Evolutionary conservation across 306 rosid genomes (phyloP), one percentile per base, ranked within the genome.

Genomic region (Arachis stenosperma): DNA sequence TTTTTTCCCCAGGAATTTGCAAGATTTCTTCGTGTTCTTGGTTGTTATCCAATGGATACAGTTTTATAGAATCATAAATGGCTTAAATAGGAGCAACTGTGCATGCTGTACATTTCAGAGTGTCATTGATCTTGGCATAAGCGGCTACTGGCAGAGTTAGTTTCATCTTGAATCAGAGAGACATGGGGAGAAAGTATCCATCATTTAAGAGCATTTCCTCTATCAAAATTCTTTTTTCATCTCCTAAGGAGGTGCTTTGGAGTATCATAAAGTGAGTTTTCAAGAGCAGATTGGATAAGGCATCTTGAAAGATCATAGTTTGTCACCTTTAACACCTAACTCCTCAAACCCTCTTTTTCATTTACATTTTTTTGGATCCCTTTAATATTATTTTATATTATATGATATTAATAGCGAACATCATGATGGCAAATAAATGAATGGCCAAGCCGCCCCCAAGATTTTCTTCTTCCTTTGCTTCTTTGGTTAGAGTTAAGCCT

Each of bases 21-120:
- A 0, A 67, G 82, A 50, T 91, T 91, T 86, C 84, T 89, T 76
- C 93, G 93, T 5, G 84, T 91, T 60, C 91, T 91, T 52, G 97
- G 96, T 51, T 73, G 89, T 77, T 90, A 90, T 77, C 90, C 89
- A 0, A 85, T 83, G 73, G 88, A 84, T 77, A 70, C 76, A 44
- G 61, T 30, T 70, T 71, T 64, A 41, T 82, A 78, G 64, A 75
- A 70, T 53, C n/a, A 46, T 59, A 17, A n/a, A 9, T 12, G 70
- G 10, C 29, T 29, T 82, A 8, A 27, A 15, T 27, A 17, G 70
- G 67, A 74, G 73, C 56, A 71, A 61, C 36, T 44, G 39, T 61
- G 62, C 11, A 52, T 71, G 82, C 13, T 80, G 87, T 78, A 81
- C 71, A 82, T 76, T 71, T 61, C 77, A 33, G 37, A 33, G 37